Conservation (phyloP, 306 rosid genomes). For the Biancaea sappan region DNA sequence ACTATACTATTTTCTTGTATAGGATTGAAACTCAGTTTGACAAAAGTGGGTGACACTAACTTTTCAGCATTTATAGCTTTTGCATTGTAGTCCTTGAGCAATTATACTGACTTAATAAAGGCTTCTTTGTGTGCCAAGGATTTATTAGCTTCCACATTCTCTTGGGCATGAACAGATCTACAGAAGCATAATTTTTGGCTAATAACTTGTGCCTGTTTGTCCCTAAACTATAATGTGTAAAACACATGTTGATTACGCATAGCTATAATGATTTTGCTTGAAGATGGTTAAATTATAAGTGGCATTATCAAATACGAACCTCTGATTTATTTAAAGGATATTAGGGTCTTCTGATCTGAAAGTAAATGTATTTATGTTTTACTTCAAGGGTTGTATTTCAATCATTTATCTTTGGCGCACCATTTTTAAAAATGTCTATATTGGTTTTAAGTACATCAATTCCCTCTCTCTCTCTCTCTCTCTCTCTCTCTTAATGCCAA, state of each 20-base stretch:
- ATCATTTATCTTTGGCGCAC: slow-evolving; percentile 31
- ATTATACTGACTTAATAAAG: background rate
- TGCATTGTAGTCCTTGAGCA: background rate
- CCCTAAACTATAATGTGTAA: slow-evolving; percentile 12
- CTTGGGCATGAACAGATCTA: slow-evolving; percentile 3
- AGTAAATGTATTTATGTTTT: background rate
- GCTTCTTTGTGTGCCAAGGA: background rate
- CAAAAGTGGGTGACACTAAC: slow-evolving; percentile 17
- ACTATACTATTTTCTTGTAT: slow-evolving; percentile 14
- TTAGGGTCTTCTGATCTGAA: slow-evolving; percentile 24
- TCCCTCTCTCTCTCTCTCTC: slow-evolving; percentile 25
- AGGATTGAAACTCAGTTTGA: slow-evolving; percentile 12
- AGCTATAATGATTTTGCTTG: slow-evolving; percentile 3
- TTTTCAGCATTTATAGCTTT: slow-evolving; percentile 10
- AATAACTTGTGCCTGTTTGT: slow-evolving; percentile 7
- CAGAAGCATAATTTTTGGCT: slow-evolving; percentile 20
- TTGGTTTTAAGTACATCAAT: slow-evolving; percentile 19
- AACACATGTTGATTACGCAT: background rate
- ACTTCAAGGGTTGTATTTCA: slow-evolving; percentile 7
- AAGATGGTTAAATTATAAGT: slow-evolving; percentile 15
- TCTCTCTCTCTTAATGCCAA: slow-evolving; percentile 25
- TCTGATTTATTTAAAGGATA: slow-evolving; percentile 12
- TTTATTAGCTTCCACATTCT: background rate
- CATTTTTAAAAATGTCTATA: slow-evolving; percentile 23
- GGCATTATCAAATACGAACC: background rate